Evolutionary conservation across 2,329 filamentous ascomycete species (phyloP).

Genomic region (Alternaria triticina): DNA sequence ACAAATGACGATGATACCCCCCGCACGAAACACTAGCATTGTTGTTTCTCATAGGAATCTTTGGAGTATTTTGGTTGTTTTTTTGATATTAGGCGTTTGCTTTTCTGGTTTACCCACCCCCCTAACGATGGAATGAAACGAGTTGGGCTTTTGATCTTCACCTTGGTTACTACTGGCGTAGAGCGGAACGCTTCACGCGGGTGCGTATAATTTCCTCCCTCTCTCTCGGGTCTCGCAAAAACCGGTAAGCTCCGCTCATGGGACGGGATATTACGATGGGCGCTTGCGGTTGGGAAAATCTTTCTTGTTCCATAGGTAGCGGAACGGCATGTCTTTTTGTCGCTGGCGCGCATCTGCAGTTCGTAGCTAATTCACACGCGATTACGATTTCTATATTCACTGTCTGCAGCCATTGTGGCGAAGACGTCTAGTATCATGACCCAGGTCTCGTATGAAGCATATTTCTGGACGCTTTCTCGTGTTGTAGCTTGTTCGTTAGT

Average conservation of each 20-base stretch:
- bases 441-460: not conserved
- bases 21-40: slow-evolving; percentile 35
- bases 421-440: not conserved
- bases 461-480: not conserved
- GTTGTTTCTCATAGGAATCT: slow-evolving; percentile 18
- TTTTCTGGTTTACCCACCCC: not conserved
- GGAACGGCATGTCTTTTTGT: not conserved
- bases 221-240: not conserved
- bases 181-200: not conserved
- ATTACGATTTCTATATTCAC: not conserved
- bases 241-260: not conserved
- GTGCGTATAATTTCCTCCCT: not conserved
- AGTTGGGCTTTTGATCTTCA: not conserved
- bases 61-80: slow-evolving; percentile 15
- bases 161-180: not conserved
- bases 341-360: not conserved
- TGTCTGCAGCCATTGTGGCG: not conserved
- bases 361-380: not conserved
- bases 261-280: not conserved
- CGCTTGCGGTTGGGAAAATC: not conserved
- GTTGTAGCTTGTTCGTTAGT: not conserved
- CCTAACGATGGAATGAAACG: slow-evolving; percentile 7
- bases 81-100: slow-evolving; percentile 3
- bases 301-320: not conserved
- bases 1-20: slow-evolving; percentile 36